These are phyloP conservation scores for Tulasnella sp. DNA, from an alignment of 768 basidiomycete genomes.

Conservation along the genomic window DNA sequence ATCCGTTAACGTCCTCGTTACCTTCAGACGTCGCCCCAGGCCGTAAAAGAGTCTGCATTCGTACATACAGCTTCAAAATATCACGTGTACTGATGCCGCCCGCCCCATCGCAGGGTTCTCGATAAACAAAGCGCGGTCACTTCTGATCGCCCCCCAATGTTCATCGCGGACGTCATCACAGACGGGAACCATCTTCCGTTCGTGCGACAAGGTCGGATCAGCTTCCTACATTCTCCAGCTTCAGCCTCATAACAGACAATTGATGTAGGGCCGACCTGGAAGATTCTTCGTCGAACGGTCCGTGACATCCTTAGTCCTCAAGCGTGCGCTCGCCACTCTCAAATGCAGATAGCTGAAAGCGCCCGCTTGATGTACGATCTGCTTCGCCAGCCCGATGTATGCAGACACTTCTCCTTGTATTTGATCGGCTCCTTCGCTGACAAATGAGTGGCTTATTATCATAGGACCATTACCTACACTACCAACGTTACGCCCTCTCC, in stretches of 20 bases:
- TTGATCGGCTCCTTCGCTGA: neutral
- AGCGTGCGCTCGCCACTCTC: constrained; percentile 38
- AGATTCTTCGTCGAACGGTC: constrained; percentile 33
- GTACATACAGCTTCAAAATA: neutral
- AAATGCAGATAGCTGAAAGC: constrained; percentile 43
- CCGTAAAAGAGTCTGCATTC: constrained; percentile 7
- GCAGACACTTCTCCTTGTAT: neutral
- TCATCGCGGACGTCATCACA: constrained; percentile 14
- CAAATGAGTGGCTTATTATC: neutral
- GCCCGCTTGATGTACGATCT: constrained; percentile 44
- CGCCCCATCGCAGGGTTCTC: neutral
- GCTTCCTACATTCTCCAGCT: neutral
- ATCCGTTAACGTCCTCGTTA: neutral
- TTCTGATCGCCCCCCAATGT: constrained; percentile 20
- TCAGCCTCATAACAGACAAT: neutral
- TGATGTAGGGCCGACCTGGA: constrained; percentile 24
- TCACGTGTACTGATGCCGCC: neutral
- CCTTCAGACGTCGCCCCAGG: constrained; percentile 3
- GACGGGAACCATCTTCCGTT: constrained; percentile 20
- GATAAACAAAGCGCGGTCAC: constrained; percentile 12
- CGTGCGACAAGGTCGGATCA: neutral
- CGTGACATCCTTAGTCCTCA: constrained; percentile 38
- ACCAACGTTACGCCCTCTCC: constrained; percentile 26
- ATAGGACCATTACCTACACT: constrained; percentile 24
- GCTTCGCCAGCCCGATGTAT: constrained; percentile 41